These are phyloP conservation scores for Coleophoma crateriformis DNA, from an alignment of 2,329 filamentous ascomycete genomes.

Conservation along the genomic window DNA sequence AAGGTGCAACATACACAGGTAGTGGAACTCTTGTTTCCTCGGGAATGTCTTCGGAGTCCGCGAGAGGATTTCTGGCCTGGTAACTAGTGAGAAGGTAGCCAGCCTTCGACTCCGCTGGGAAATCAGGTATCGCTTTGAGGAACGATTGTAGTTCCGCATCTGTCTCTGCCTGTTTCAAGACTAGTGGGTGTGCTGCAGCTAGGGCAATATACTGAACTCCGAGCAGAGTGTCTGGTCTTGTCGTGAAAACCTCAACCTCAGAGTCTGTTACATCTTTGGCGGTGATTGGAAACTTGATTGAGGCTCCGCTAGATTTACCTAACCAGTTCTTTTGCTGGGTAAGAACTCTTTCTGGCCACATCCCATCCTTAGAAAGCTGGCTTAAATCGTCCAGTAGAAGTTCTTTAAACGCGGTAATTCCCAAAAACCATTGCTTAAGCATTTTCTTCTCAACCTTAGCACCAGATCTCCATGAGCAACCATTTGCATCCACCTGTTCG, in stretches of 20 bases:
- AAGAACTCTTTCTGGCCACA: conserved; percentile 79
- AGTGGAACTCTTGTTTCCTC: conserved; percentile 50
- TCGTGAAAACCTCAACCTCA: conserved; percentile 71
- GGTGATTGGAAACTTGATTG: conserved; percentile 63
- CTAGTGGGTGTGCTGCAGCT: conserved; percentile 66
- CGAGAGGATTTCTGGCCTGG: conserved; percentile 60
- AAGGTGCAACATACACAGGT: conserved; percentile 77
- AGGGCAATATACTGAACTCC: conserved; percentile 82
- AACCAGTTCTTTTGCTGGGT: conserved; percentile 87
- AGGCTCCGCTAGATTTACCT: conserved; percentile 69
- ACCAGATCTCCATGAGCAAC: conserved; percentile 81
- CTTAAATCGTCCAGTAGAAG: conserved; percentile 67
- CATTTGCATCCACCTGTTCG: conserved; percentile 85
- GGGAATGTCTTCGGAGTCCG: conserved; percentile 44
- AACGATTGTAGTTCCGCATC: conserved; percentile 63
- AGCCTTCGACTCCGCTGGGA: conserved; percentile 51
- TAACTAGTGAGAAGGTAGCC: conserved; percentile 64
- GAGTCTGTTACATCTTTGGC: conserved; percentile 13
- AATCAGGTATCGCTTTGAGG: conserved; percentile 53
- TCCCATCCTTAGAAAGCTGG: conserved; percentile 51
- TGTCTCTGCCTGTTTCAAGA: conserved; percentile 50
- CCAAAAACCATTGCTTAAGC: conserved; percentile 86
- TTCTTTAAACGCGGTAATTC: conserved; percentile 74
- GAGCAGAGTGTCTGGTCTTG: conserved; percentile 79
- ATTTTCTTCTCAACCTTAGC: conserved; percentile 75